A percentile compares a stretch with the other conserved stretches of the same genome.
These are phyloP conservation scores for Fusarium sp. DNA, from an alignment of 2,329 filamentous ascomycete genomes.

Conservation along the genomic window DNA sequence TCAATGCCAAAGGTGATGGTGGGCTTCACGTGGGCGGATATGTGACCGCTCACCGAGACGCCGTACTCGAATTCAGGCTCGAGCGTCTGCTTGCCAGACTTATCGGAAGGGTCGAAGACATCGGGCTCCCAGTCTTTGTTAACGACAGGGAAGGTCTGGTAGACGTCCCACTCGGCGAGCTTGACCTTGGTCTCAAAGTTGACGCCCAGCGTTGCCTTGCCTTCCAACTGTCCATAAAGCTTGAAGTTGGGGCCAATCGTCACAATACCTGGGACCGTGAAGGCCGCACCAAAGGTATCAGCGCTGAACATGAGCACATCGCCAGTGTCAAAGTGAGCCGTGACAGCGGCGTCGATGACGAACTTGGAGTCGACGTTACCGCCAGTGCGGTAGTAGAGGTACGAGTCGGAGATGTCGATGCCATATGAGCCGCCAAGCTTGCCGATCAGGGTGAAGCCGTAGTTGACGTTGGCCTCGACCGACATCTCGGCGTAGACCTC, in stretches of 20 bases:
- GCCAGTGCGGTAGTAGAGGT: constrained; percentile 43
- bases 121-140: constrained; percentile 14
- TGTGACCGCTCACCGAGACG: not conserved
- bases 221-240: constrained; percentile 39
- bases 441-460: constrained; percentile 46
- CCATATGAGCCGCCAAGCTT: constrained; percentile 18
- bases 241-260: constrained; percentile 48
- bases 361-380: constrained; percentile 41
- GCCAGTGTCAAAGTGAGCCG: constrained; percentile 26
- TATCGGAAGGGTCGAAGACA: not conserved
- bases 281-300: constrained; percentile 44
- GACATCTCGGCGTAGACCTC: constrained; percentile 32
- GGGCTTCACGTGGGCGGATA: constrained; percentile 14
- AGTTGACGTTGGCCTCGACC: constrained; percentile 39
- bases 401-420: constrained; percentile 43
- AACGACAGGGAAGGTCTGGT: constrained; percentile 8
- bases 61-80: constrained; percentile 18
- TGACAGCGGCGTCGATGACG: constrained; percentile 43
- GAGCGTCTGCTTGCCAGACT: constrained; percentile 1
- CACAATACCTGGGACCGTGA: constrained; percentile 46
- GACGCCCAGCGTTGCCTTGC: constrained; percentile 34
- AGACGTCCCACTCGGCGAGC: constrained; percentile 43
- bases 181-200: constrained; percentile 43
- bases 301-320: constrained; percentile 35
- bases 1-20: constrained; percentile 21